Percentiles rank a stretch among this genome's conserved stretches.
Evolutionary conservation across 768 basidiomycete genomes (phyloP).

Genomic region (Lactifluus hygrophoroides): DNA sequence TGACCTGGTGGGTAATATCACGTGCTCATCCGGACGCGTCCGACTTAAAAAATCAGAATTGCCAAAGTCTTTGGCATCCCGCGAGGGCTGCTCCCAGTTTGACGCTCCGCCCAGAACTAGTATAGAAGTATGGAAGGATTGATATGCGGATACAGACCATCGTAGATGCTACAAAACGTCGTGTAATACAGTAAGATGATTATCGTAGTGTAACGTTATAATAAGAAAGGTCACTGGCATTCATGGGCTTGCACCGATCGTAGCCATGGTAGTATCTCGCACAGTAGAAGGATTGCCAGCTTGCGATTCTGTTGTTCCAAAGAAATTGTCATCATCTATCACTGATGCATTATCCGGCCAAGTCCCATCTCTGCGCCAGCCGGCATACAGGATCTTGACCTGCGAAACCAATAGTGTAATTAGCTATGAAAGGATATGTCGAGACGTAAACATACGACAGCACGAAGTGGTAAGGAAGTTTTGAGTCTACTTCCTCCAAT

Average conservation of each 20-base stretch:
- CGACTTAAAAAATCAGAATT: no score
- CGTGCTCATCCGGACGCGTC: no score
- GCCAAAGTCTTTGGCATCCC: no score
- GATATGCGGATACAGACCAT: not conserved
- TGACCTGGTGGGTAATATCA: not conserved
- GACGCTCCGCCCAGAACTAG: no score
- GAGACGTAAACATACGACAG: conserved; percentile 44
- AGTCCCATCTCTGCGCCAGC: conserved; percentile 68
- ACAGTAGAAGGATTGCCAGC: not conserved
- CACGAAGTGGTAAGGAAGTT: conserved; percentile 48
- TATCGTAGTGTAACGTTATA: not conserved
- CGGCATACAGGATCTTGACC: conserved; percentile 66
- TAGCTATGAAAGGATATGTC: conserved; percentile 8
- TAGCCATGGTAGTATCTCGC: not conserved
- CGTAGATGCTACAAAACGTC: not conserved
- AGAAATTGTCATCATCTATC: conserved; percentile 18
- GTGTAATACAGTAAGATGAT: not conserved
- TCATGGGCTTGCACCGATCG: not conserved
- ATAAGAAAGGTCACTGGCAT: not conserved
- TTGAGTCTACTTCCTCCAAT: conserved; percentile 50
- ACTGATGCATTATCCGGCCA: conserved; percentile 52
- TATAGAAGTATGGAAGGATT: no score
- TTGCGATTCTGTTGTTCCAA: conserved; percentile 3
- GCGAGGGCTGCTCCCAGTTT: no score
- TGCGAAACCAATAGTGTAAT: conserved; percentile 28